A percentile compares a stretch with the other conserved stretches of the same genome.
Evolutionary conservation across 1,284 basidiomycete genomes (phyloP).

Genomic region (Anthracocystis setariae): DNA sequence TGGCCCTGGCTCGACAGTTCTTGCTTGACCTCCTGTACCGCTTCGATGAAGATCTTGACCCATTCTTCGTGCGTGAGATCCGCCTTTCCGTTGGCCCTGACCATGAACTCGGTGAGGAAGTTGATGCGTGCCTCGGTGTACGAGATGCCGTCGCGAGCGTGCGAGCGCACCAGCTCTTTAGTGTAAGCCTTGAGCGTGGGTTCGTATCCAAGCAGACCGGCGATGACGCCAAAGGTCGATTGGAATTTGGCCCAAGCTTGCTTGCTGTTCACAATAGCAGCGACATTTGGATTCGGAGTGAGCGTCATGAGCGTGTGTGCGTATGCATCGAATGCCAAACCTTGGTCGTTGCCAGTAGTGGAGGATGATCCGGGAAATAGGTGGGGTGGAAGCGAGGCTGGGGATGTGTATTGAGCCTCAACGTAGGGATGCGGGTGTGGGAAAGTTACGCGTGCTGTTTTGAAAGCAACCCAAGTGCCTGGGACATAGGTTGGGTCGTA

Average conservation of each 20-base stretch:
- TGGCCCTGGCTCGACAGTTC: slow-evolving; percentile 25
- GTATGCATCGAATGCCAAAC: slow-evolving; percentile 46
- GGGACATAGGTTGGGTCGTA: slow-evolving; percentile 37
- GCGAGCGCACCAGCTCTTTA: slow-evolving; percentile 74
- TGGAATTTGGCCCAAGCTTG: slow-evolving; percentile 59
- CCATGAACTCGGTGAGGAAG: slow-evolving; percentile 75
- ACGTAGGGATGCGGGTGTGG: slow-evolving; percentile 44
- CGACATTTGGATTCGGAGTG: slow-evolving; percentile 32
- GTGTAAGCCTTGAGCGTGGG: slow-evolving; percentile 75
- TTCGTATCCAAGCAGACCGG: slow-evolving; percentile 68
- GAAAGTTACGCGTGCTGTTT: slow-evolving; percentile 27
- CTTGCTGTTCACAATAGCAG: slow-evolving; percentile 40
- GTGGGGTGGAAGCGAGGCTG: slow-evolving; percentile 19
- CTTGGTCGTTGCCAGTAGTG: background rate
- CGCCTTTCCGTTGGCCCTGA: slow-evolving; percentile 73
- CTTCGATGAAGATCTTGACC: slow-evolving; percentile 73
- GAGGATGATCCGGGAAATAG: slow-evolving; percentile 4
- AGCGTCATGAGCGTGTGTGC: slow-evolving; percentile 56
- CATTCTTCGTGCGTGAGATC: slow-evolving; percentile 75
- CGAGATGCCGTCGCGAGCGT: slow-evolving; percentile 77
- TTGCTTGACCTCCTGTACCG: slow-evolving; percentile 71
- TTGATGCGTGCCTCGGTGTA: slow-evolving; percentile 79
- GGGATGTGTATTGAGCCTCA: background rate
- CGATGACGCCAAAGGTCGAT: slow-evolving; percentile 52
- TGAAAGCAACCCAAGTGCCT: slow-evolving; percentile 48